Evolutionary conservation across 2,329 filamentous ascomycete species (phyloP).

Genomic region (Purpureocillium takamizusanense): DNA sequence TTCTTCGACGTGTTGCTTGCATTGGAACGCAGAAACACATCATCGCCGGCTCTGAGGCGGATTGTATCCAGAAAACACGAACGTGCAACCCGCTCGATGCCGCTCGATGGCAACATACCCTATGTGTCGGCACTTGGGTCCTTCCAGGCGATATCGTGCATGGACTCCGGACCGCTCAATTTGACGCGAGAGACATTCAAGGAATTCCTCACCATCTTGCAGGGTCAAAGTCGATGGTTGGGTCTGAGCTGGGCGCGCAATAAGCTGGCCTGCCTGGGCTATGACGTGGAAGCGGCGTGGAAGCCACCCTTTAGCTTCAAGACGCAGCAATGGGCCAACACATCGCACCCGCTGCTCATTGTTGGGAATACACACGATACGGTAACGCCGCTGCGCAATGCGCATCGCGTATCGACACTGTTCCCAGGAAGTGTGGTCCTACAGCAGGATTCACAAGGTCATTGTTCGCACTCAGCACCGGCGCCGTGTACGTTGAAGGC

Average conservation of each 20-base stretch:
- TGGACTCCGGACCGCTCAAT: constrained; percentile 3
- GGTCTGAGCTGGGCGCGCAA: constrained; percentile 7
- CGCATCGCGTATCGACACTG: constrained; percentile 9
- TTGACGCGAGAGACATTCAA: constrained; percentile 7
- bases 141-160: constrained; percentile 7
- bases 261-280: constrained; percentile 7
- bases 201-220: constrained; percentile 6
- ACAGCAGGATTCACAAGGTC: constrained; percentile 12
- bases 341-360: constrained; percentile 8
- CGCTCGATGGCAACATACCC: constrained; percentile 1
- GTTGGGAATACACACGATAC: constrained; percentile 20
- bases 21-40: too few species aligned
- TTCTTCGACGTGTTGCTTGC: constrained; percentile 4
- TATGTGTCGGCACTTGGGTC: constrained; percentile 1
- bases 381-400: constrained; percentile 30
- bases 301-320: constrained; percentile 2
- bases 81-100: neutral
- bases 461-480: constrained; percentile 8
- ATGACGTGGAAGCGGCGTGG: constrained; percentile 8
- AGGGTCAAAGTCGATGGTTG: constrained; percentile 7
- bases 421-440: constrained; percentile 13
- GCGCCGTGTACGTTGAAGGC: constrained; percentile 8
- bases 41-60: too few species aligned
- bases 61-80: too few species aligned
- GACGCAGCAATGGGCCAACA: constrained; percentile 5